Base-by-base conservation (phyloP, 345 rosid genomes). In the Salix viminalis region DNA sequence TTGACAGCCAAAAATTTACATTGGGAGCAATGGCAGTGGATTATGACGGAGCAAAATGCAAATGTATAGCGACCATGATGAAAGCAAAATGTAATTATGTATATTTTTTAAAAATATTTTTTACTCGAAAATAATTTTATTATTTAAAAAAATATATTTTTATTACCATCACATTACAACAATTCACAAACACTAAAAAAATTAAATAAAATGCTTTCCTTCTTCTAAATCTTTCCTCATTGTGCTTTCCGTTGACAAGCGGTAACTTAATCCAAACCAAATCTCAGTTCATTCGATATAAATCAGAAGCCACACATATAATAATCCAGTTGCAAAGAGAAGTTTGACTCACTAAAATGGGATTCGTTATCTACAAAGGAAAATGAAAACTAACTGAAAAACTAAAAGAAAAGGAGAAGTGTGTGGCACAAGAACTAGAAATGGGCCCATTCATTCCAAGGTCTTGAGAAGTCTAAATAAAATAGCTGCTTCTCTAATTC, bases 401-500 rank as follows among this genome's bases (percentile, higher is more conserved):
- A 26, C 42, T 62, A 11, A 21, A 2, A 19, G 16, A 32, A 41
- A n/a, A 73, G 7, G 37, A 2, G 1, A 21, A 60, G 11, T 23
- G 44, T 34, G 44, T 3, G 11, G 56, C 18, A n/a, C 14, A 15
- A 18, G 32, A 26, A 14, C n/a, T 37, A 50, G 26, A 4, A 41
- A 14, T 2, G 21, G 24, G 2, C 13, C 9, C 50, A 50, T 72
- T 84, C 86, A 92, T 76, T 89, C 97, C 83, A 92, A 82, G 54
- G 87, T 60, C 83, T 88, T 92, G 39, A 92, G 90, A 67, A 90
- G 93, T 91, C 97, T 91, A 85, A 96, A 96, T 37, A 96, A 84
- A 28, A 90, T 88, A 67, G 94, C 98, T 24, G 97, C 98, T 85
- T 92, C 99, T 76, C 96, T 83, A 72, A 93, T 86, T 79, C 99